Evolutionary conservation across 2,329 filamentous ascomycete genomes (phyloP).

Genomic region (Fusarium sp.): DNA sequence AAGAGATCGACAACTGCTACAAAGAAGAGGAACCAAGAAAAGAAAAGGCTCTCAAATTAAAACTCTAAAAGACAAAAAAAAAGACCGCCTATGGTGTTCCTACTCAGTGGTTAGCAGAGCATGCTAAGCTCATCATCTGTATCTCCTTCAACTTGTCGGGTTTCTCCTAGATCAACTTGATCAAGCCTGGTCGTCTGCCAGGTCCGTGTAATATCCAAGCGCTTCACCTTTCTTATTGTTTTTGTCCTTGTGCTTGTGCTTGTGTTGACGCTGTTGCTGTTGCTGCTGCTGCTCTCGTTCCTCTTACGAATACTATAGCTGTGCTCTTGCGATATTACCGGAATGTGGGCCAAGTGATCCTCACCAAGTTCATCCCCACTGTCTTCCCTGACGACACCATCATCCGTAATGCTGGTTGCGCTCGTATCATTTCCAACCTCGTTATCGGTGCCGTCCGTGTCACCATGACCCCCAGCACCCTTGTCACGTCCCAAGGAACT

Average conservation of each 20-base stretch:
- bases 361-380: slow-evolving; percentile 42
- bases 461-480: slow-evolving; percentile 18
- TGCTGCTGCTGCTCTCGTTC: background rate
- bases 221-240: slow-evolving; percentile 28
- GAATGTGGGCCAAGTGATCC: background rate
- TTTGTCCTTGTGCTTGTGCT: background rate
- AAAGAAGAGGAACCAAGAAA: background rate
- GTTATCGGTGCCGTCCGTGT: slow-evolving; percentile 13
- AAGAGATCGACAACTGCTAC: background rate
- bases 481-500: slow-evolving; percentile 20
- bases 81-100: background rate
- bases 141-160: slow-evolving; percentile 9
- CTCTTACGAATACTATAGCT: background rate
- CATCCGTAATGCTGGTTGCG: slow-evolving; percentile 21
- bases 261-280: background rate
- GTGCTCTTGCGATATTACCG: background rate
- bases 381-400: slow-evolving; percentile 15
- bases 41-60: background rate
- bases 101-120: slow-evolving; percentile 13
- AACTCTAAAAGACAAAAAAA: background rate
- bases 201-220: slow-evolving; percentile 25
- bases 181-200: slow-evolving; percentile 21
- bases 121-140: slow-evolving; percentile 36
- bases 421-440: slow-evolving; percentile 28
- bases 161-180: slow-evolving; percentile 18